Conservation (phyloP, 2,329 filamentous ascomycete species). For the Neonectria hederae region DNA sequence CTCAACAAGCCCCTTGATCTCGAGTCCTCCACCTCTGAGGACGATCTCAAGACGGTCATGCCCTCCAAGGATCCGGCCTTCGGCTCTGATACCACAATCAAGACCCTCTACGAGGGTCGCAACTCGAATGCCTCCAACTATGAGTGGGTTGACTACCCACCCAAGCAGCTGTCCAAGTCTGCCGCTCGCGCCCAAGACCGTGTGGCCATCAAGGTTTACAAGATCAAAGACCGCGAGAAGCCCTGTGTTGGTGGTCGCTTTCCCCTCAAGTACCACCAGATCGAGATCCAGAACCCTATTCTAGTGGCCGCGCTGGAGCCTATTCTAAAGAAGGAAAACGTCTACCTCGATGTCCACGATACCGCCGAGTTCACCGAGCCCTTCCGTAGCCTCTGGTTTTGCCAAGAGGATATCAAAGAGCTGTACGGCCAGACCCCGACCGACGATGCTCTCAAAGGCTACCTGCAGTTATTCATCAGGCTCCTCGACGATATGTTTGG, state of each 20-base stretch:
- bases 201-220: constrained; percentile 57
- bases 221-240: constrained; percentile 55
- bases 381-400: constrained; percentile 56
- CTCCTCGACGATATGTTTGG: constrained; percentile 56
- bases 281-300: constrained; percentile 55
- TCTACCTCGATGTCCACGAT: constrained; percentile 51
- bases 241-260: constrained; percentile 50
- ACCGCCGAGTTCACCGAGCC: constrained; percentile 50
- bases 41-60: constrained; percentile 16
- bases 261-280: constrained; percentile 51
- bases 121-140: constrained; percentile 36
- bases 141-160: constrained; percentile 54
- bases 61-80: constrained; percentile 40
- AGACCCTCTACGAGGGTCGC: constrained; percentile 53
- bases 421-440: constrained; percentile 42
- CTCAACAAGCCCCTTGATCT: constrained; percentile 31
- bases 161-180: constrained; percentile 53
- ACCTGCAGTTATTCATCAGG: constrained; percentile 52
- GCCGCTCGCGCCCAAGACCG: constrained; percentile 49
- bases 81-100: constrained; percentile 46
- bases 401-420: constrained; percentile 52
- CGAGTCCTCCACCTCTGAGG: constrained; percentile 26
- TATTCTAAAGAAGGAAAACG: constrained; percentile 53
- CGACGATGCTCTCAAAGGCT: constrained; percentile 46
- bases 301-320: constrained; percentile 55